Base-by-base conservation (phyloP, 2,329 filamentous ascomycete species). In the Penicillium expansum region DNA sequence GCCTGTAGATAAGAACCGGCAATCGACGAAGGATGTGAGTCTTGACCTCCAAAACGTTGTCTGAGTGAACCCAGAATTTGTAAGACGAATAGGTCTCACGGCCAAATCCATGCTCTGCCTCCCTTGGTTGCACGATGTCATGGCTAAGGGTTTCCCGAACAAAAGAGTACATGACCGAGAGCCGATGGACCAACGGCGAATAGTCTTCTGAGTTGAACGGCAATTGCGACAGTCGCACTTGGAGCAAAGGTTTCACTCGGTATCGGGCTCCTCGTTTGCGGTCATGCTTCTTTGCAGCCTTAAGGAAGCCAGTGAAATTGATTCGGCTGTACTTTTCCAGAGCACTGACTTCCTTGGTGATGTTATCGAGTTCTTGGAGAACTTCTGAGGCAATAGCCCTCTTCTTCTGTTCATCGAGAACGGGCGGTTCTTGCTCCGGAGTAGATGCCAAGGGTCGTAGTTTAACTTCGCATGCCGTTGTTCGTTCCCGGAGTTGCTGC, bases 231-330 rank as follows among this genome's bases (percentile, higher is more conserved):
- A 99, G 78, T 67, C 90, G 89, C 67, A 96, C 88, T 77, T 96
- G 90, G 76, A 97, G 87, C 79, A 97, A 87, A 29, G 94, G 92
- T 24, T 91, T 86, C 65, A 97, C 89, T 73, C 88, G 91, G 80
- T 97, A 97, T 52, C 86, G 83, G 63, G 86, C 83, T 55, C 92
- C 92, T 64, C 93, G 85, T 78, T 93, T 95, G 64, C 94, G 90
- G 76, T 99, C 94, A 77, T 99, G 94, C 79, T 99, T 99, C 86
- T 99, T 99, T 55, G 92, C 92, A 47, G 96, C 96, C 82, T 99
- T 99, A 71, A 97, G 83, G 76, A 97, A 96, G 47, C 92, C 94
- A 6, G 94, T 96, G 76, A 97, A 99, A 79, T 99, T 99, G 79
- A 97, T 88, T 62, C 88, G 90, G 75, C 91, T 94, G 78, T 94